Evolutionary conservation across 441 rosid genomes (phyloP).

Genomic region (Gossypium trilobum): DNA sequence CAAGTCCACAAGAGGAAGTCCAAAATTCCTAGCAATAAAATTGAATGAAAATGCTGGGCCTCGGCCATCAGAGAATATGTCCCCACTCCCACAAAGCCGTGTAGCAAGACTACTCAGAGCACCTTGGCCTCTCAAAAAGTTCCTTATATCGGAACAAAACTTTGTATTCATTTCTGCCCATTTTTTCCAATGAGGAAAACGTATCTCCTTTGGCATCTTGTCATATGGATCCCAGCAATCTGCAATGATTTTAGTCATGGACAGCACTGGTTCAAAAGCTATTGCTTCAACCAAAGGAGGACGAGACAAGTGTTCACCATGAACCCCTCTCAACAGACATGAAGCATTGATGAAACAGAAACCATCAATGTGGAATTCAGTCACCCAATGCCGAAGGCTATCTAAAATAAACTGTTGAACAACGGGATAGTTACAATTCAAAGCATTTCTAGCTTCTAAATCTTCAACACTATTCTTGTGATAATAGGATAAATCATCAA

Average conservation of each 20-base stretch:
- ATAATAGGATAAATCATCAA: slow-evolving; percentile 61
- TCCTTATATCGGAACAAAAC: slow-evolving; percentile 57
- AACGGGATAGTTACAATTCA: slow-evolving; percentile 67
- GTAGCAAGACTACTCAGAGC: slow-evolving; percentile 73
- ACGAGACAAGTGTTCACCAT: slow-evolving; percentile 60
- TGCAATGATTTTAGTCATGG: slow-evolving; percentile 62
- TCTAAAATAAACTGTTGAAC: slow-evolving; percentile 64
- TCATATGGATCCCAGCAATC: slow-evolving; percentile 64
- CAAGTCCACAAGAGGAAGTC: slow-evolving; percentile 75
- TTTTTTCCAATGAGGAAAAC: slow-evolving; percentile 85
- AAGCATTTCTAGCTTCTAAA: slow-evolving; percentile 33
- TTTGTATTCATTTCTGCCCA: slow-evolving; percentile 72
- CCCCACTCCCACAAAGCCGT: slow-evolving; percentile 86
- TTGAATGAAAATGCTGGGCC: slow-evolving; percentile 84
- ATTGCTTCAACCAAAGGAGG: slow-evolving; percentile 85
- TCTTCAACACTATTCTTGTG: slow-evolving; percentile 25
- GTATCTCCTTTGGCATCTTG: slow-evolving; percentile 28
- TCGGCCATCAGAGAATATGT: slow-evolving; percentile 63
- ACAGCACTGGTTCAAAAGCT: slow-evolving; percentile 75
- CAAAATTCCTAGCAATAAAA: slow-evolving; percentile 59
- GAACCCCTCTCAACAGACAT: slow-evolving; percentile 50
- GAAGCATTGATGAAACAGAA: slow-evolving; percentile 77
- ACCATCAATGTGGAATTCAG: slow-evolving; percentile 77
- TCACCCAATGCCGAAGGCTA: slow-evolving; percentile 75
- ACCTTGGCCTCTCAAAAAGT: slow-evolving; percentile 64